Evolutionary conservation across 257 asterid genomes (phyloP), one percentile per base, ranked within the genome.

Genomic region (Solanum tarijense): DNA sequence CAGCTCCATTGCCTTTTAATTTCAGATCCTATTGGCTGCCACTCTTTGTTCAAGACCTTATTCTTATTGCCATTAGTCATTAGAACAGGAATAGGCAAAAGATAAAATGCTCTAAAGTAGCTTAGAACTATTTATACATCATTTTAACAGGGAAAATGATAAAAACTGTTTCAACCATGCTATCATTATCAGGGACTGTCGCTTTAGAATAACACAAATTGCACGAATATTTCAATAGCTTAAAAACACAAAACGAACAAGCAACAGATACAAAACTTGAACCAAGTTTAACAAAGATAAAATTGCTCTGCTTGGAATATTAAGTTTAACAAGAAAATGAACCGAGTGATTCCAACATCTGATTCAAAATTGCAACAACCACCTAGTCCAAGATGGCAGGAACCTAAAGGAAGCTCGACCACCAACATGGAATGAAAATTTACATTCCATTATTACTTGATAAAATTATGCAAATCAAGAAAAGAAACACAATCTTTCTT

Each of bases 381-480:
- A 41, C 6, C 78, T 36, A 41, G 82, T 21, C 87, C 35, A 85
- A 46, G 43, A 85, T 43, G 86, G 41, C 32, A 72, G 20, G 12
- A 52, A 87, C 27, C 36, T 86, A 91, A 32, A 88, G 55, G 72
- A 88, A 86, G 89, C 91, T 88, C 39, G 89, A 91, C 89, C 87
- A 35, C 88, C 86, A 72, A 89, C 91, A 5, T 21, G 68, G 27
- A 58, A 58, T 58, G 68, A 8, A 58, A 7, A 7, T 55, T 55
- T 58, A 58, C 66, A 58, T 58, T 58, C 66, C 66, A 58, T 58
- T 20, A 58, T 58, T 58, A 79, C 66, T 27, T 16, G 36, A 41
- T 23, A 8, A 41, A 25, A 25, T 27, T 27, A 46, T 46, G 85
- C 85, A 46, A 48, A 46, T 81, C 25, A 58, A 58, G 41, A 46